phyloP scores from a whole-genome alignment of 345 rosid genomes.

The Aegle marmelos region DNA sequence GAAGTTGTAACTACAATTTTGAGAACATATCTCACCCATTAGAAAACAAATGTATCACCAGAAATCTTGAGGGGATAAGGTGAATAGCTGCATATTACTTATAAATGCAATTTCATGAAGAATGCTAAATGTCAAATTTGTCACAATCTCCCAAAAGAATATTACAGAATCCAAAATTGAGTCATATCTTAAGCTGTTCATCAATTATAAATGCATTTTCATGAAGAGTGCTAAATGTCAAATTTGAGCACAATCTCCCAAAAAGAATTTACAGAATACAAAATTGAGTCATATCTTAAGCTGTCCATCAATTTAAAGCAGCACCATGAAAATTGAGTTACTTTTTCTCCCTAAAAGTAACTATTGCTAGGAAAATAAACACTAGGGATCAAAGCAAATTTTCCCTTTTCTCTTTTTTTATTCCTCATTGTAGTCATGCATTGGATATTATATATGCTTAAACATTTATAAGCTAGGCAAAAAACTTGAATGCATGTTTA shows the following conservation, averaged over 20 bases:
- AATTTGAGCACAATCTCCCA: neutral
- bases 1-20: constrained; percentile 86
- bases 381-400: too few species aligned
- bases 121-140: neutral
- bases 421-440: neutral
- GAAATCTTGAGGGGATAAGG: neutral
- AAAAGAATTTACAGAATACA: neutral
- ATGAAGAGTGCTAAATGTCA: neutral
- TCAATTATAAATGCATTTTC: too few species aligned
- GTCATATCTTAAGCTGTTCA: neutral
- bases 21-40: constrained; percentile 21
- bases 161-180: neutral
- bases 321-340: neutral
- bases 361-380: neutral
- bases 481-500: neutral
- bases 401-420: neutral
- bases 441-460: neutral
- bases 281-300: neutral
- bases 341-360: neutral
- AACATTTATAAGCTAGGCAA: neutral
- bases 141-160: neutral
- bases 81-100: neutral
- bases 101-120: neutral
- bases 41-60: constrained; percentile 6
- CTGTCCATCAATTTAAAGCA: neutral